Base-by-base conservation (phyloP, 768 basidiomycete species). In the Termitomyces sp. region DNA sequence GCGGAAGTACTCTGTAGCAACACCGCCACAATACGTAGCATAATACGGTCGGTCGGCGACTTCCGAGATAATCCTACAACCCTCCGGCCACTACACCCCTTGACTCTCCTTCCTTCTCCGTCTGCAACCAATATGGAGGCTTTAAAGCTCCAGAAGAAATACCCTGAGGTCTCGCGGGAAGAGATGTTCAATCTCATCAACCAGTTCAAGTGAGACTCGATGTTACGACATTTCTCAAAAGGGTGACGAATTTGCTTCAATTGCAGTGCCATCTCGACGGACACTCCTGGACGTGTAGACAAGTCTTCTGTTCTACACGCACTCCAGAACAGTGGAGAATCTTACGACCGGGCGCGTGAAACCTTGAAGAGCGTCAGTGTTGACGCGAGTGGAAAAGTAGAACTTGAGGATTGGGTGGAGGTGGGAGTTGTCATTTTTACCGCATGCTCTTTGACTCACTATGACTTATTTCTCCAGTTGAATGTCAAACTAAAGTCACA, bases 371-470 rank as follows among this genome's bases (percentile, higher is more conserved):
- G 87, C 63, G 95, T 98, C 67, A 89, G 86, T 57, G 85, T 98
- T 49, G 96, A 98, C 70, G 88, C 96, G 5, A 92, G 89, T 70
- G 96, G 97, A 44, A 92, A 94, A 70, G 86, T 99, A 57, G 97
- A 98, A 71, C 75, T 98, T 57, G 97, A 98, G 63, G 97, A 98
- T 68, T 99, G 93, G 88, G 95, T 98, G 44, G 96, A 98, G 83
- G 90, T 95, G 61, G 58, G 83, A 56, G n/a, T 41, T 35, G 40
- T 21, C 35, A 41, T 61, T 41, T 62, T 54, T 63, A 57, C 55
- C 60, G 61, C 47, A 16, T 45, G 35, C 40, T 28, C 28, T 37
- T 52, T 27, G 8, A 39, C 30, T 44, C 10, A 49, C 44, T 27
- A 16, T 7, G 7, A 49, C 12, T 14, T 0, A 37, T 49, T 39